A percentile compares a stretch with the other conserved stretches of the same genome.
These are phyloP conservation scores for Golubevia pallescens DNA, from an alignment of 1,284 basidiomycete species.

Conservation along the genomic window DNA sequence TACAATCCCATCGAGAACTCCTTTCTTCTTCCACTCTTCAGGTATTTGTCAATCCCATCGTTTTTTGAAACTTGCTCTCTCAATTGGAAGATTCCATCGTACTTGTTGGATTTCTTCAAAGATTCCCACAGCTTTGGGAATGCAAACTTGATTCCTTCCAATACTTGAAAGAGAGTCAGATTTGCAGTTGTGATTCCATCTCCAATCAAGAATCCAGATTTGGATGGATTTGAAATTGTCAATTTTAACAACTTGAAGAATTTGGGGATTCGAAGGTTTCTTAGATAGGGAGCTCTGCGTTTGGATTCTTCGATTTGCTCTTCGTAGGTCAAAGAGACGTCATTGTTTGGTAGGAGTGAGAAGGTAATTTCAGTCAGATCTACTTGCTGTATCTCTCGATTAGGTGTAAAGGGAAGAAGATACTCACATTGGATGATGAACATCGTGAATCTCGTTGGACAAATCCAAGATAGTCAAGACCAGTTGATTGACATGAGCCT, in stretches of 20 bases:
- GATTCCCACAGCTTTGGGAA: slow-evolving; percentile 67
- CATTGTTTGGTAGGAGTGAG: too few species aligned
- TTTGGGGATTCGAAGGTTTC: slow-evolving; percentile 67
- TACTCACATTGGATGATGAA: neutral
- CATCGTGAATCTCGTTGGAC: slow-evolving; percentile 44
- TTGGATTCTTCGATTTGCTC: slow-evolving; percentile 67
- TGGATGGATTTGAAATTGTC: neutral
- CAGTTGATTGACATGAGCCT: slow-evolving; percentile 37
- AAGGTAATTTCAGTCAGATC: too few species aligned
- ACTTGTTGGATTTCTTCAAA: slow-evolving; percentile 50
- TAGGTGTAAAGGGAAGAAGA: neutral
- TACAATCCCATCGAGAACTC: slow-evolving; percentile 67
- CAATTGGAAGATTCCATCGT: slow-evolving; percentile 48
- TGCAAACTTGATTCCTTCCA: slow-evolving; percentile 67
- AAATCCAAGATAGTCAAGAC: slow-evolving; percentile 42
- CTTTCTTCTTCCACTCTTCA: slow-evolving; percentile 66
- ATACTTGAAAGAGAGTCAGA: slow-evolving; percentile 67
- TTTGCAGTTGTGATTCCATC: slow-evolving; percentile 68
- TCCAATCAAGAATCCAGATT: slow-evolving; percentile 65
- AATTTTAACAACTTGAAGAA: slow-evolving; percentile 63
- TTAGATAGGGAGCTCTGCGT: slow-evolving; percentile 65
- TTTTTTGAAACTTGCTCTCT: slow-evolving; percentile 46
- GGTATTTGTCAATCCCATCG: slow-evolving; percentile 66
- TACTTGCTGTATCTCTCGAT: too few species aligned
- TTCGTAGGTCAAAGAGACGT: slow-evolving; percentile 64